Evolutionary conservation across 1,139 yeast genomes (phyloP).

Genomic region (Arxiozyma slooffiae): DNA sequence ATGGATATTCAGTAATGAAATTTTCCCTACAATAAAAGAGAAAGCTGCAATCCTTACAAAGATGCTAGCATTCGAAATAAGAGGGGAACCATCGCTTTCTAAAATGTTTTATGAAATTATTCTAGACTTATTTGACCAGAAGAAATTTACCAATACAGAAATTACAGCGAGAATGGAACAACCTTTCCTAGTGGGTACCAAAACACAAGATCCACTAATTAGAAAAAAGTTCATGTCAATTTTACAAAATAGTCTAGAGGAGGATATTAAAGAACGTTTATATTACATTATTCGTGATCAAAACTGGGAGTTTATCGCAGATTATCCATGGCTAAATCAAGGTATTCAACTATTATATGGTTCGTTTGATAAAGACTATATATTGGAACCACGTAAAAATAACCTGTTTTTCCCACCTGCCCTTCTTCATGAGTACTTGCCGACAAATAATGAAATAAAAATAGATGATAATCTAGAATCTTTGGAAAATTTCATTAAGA

Average conservation of each 20-base stretch:
- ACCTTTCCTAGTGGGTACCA: constrained; percentile 89
- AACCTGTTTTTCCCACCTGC: constrained; percentile 48
- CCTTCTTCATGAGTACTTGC: constrained; percentile 36
- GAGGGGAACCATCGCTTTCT: constrained; percentile 76
- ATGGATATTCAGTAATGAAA: constrained; percentile 85
- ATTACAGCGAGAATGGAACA: constrained; percentile 93
- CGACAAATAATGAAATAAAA: constrained; percentile 8
- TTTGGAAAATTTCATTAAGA: constrained; percentile 36
- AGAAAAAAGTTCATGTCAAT: constrained; percentile 75
- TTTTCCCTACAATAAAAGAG: constrained; percentile 91
- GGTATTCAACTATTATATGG: constrained; percentile 83
- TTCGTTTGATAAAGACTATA: constrained; percentile 48
- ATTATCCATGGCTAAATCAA: constrained; percentile 90
- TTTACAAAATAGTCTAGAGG: constrained; percentile 70
- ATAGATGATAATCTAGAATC: constrained; percentile 1
- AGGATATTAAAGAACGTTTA: constrained; percentile 66
- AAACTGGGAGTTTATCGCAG: constrained; percentile 93
- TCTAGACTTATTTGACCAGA: constrained; percentile 79
- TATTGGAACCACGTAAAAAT: constrained; percentile 40
- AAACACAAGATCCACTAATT: constrained; percentile 65
- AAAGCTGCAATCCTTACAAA: constrained; percentile 90
- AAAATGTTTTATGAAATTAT: constrained; percentile 78
- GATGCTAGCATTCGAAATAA: constrained; percentile 84
- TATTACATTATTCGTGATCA: constrained; percentile 84
- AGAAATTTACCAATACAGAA: constrained; percentile 71